Evolutionary conservation across 129 eudicot species (phyloP).

Genomic region (Deinandra increscens): DNA sequence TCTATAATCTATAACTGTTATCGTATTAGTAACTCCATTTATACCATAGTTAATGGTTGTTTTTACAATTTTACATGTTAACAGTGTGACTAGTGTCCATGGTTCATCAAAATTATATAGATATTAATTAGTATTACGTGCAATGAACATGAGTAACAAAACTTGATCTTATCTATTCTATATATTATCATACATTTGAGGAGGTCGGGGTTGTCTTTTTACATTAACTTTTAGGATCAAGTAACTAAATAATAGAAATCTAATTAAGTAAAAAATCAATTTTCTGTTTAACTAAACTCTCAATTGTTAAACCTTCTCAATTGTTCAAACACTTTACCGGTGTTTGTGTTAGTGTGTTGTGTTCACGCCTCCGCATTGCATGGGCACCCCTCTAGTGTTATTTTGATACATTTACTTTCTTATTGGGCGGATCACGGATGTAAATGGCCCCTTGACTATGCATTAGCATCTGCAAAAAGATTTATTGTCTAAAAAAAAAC

Average conservation of each 20-base stretch:
- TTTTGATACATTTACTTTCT: not conserved
- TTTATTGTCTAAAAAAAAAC: not conserved
- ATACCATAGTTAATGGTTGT: slow-evolving; percentile 13
- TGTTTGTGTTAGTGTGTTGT: no score
- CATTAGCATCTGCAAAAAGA: not conserved
- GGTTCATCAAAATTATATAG: slow-evolving; percentile 2
- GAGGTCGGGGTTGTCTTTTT: no score
- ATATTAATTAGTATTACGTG: not conserved
- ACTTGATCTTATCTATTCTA: slow-evolving; percentile 2
- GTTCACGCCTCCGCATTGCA: no score
- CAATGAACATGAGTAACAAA: slow-evolving; percentile 4
- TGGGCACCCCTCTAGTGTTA: no score
- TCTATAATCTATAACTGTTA: not conserved
- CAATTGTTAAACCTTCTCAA: no score
- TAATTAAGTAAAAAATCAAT: no score
- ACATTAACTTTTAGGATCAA: no score
- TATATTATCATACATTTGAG: no score
- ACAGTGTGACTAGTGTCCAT: not conserved
- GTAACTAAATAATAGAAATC: no score
- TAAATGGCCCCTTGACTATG: not conserved
- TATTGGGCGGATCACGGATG: not conserved
- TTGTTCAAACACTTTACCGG: no score
- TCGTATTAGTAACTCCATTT: slow-evolving; percentile 2
- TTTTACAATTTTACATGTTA: slow-evolving; percentile 10
- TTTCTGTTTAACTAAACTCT: no score